phyloP scores from a whole-genome alignment of 164 flowering plant genomes.

The Tetracentron sinense region DNA sequence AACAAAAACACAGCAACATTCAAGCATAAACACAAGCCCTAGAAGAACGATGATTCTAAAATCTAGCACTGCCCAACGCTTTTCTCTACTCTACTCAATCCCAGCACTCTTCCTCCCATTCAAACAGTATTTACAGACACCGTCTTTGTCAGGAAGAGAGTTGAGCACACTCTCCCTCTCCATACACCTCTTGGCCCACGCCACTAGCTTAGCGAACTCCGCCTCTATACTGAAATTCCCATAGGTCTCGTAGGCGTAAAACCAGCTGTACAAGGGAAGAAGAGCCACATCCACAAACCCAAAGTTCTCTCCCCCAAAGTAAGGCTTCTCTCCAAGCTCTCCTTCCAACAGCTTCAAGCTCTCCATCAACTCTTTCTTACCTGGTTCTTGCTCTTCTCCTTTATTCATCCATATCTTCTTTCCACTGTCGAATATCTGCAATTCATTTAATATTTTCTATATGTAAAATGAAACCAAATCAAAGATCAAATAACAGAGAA shows the following conservation, averaged over 20 bases:
- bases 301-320: not conserved
- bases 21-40: no score
- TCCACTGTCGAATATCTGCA: slow-evolving; percentile 3
- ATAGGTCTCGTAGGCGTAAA: slow-evolving; percentile 4
- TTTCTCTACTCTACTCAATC: slow-evolving; percentile 4
- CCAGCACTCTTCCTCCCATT: not conserved
- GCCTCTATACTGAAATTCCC: slow-evolving; percentile 1
- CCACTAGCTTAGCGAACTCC: not conserved
- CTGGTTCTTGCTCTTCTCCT: slow-evolving; percentile 9
- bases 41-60: no score
- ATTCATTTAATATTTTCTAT: not conserved
- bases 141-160: not conserved
- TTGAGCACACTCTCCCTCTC: slow-evolving; percentile 2
- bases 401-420: slow-evolving; percentile 5
- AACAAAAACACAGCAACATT: no score
- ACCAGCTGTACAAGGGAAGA: slow-evolving; percentile 1
- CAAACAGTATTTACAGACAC: not conserved
- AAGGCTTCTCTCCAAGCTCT: slow-evolving; percentile 2
- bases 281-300: slow-evolving; percentile 6
- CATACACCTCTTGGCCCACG: slow-evolving; percentile 8
- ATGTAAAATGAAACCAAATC: no score
- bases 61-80: no score
- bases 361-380: not conserved
- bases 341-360: slow-evolving; percentile 3
- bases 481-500: not conserved